Evolutionary conservation across 257 asterid species (phyloP), one percentile per base, ranked within the genome.

Genomic region (Verbena officinalis): DNA sequence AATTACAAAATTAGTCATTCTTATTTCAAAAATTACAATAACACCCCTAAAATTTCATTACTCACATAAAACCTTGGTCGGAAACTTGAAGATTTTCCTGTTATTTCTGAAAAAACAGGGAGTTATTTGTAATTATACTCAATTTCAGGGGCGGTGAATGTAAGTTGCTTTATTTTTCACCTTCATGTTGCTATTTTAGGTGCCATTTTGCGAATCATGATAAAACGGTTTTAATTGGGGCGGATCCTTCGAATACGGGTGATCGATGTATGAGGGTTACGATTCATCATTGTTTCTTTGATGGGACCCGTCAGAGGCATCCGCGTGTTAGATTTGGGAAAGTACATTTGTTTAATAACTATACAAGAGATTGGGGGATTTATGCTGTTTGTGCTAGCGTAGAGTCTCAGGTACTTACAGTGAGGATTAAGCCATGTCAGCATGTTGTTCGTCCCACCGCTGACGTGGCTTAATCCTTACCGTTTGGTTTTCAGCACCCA

Each of bases 301-400:
- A 93, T 55, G 98, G 97, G 62, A 93, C 98, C 3, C 69, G 88
- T 43, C 98, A 92, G 77, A 68, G 98, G 15, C 97, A 92, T 46
- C 98, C 98, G n/a, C 88, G 98, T 31, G 96, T 93, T 65, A 78
- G 98, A 54, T 93, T 84, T 55, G 98, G 69, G 27, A 93, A 72
- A 72, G 98, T 93, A 13, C 98, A 92, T 76, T 68, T 92, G 75
- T 92, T 89, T 73, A 92, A 92, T 59, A 89, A 87, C 34, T 92
- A 83, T 72, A 87, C 94, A 39, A 77, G 84, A 58, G 54, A 78
- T 45, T 93, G 97, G 97, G 91, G 83, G 12, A 81, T 93, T 33
- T 93, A 89, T 81, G 96, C 91, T 62, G 94, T 87, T 58, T 93
- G 98, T 55, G 97, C 98, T 0, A 93, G 98, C 50, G 98, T 93